A percentile compares a stretch with the other conserved stretches of the same genome.
Evolutionary conservation across 2,329 filamentous ascomycete genomes (phyloP).

Genomic region (Pestalotiopsis sp.): DNA sequence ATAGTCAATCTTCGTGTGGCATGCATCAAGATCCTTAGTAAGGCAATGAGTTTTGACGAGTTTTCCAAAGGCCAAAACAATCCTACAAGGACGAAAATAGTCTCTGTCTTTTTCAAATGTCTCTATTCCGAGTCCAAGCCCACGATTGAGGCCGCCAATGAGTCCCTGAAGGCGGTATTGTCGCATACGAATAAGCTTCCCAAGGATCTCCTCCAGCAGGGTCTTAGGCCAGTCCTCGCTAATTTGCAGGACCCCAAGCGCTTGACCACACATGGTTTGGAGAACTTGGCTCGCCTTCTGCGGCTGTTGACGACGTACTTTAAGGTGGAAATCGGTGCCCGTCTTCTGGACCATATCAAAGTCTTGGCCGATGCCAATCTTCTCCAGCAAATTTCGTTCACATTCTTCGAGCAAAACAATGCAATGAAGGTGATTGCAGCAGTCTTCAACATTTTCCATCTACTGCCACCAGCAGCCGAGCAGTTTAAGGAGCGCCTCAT

Average conservation of each 20-base stretch:
- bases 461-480: slow-evolving; percentile 88
- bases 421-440: slow-evolving; percentile 95
- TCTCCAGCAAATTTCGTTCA: slow-evolving; percentile 91
- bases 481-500: slow-evolving; percentile 90
- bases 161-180: slow-evolving; percentile 84
- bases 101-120: slow-evolving; percentile 97
- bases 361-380: slow-evolving; percentile 79
- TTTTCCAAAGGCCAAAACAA: slow-evolving; percentile 78
- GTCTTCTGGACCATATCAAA: slow-evolving; percentile 92
- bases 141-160: slow-evolving; percentile 91
- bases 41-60: slow-evolving; percentile 90
- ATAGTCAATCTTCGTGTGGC: slow-evolving; percentile 91
- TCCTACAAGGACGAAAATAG: slow-evolving; percentile 70
- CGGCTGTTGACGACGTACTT: slow-evolving; percentile 97
- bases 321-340: slow-evolving; percentile 94
- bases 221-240: slow-evolving; percentile 90
- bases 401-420: slow-evolving; percentile 87
- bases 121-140: slow-evolving; percentile 91
- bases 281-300: slow-evolving; percentile 86
- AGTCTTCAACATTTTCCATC: slow-evolving; percentile 95
- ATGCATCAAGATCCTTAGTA: slow-evolving; percentile 90
- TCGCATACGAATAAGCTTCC: slow-evolving; percentile 89
- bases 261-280: slow-evolving; percentile 83
- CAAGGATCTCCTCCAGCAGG: slow-evolving; percentile 92
- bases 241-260: slow-evolving; percentile 94